Percentiles rank a stretch among this genome's conserved stretches.
Evolutionary conservation across 176 grass and related monocot genomes (phyloP).

Genomic region (Rhynchospora pubera): DNA sequence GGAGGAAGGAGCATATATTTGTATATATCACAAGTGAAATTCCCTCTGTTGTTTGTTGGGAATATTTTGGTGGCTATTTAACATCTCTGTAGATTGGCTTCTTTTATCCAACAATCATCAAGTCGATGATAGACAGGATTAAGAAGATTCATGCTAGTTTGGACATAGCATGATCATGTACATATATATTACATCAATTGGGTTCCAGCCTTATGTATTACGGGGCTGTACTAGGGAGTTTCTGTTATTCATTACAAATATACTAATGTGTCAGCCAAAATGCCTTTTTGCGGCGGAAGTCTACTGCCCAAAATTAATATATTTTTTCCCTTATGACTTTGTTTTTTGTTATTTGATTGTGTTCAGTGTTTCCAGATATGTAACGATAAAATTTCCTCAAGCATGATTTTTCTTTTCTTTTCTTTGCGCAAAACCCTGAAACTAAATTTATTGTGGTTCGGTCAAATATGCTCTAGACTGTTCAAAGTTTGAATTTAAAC

Average conservation of each 20-base stretch:
- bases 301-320: neutral
- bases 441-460: neutral
- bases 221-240: neutral
- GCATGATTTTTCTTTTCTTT: neutral
- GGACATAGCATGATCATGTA: neutral
- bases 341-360: neutral
- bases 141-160: neutral
- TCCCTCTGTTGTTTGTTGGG: neutral
- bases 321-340: neutral
- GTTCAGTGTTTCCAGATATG: neutral
- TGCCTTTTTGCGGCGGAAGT: neutral
- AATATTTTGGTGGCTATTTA: neutral
- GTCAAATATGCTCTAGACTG: neutral
- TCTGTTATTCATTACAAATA: neutral
- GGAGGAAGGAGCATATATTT: neutral
- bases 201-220: neutral
- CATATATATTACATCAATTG: neutral
- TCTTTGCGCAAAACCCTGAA: neutral
- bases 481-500: neutral
- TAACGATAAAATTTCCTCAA: neutral
- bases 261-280: neutral
- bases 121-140: neutral
- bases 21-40: conserved; percentile 4
- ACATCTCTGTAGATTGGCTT: neutral
- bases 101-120: conserved; percentile 1